A percentile compares a stretch with the other conserved stretches of the same genome.
Evolutionary conservation across 257 asterid genomes (phyloP).

Genomic region (Penstemon barbatus): DNA sequence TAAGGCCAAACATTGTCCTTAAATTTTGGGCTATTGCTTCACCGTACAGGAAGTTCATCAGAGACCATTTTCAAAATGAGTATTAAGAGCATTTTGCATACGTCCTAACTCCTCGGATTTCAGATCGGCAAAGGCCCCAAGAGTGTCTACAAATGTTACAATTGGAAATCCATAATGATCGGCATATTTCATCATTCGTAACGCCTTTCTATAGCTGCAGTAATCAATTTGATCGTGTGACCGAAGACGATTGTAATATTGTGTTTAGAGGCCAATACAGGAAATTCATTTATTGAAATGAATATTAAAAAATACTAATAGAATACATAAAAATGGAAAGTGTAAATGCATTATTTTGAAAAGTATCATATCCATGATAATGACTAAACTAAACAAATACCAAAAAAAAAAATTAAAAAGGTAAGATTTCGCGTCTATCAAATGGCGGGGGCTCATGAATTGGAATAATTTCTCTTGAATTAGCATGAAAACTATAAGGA

Average conservation of each 20-base stretch:
- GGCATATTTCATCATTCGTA: slow-evolving; percentile 88
- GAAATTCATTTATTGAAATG: no score
- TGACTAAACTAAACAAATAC: slow-evolving; percentile 1
- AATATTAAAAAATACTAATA: no score
- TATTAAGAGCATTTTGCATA: slow-evolving; percentile 18
- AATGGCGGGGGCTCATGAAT: background rate
- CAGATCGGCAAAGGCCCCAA: slow-evolving; percentile 93
- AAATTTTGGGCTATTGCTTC: slow-evolving; percentile 59
- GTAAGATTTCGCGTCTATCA: background rate
- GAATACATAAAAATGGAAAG: no score
- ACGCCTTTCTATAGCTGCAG: slow-evolving; percentile 82
- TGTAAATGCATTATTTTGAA: no score
- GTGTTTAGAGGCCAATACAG: no score
- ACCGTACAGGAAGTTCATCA: slow-evolving; percentile 41
- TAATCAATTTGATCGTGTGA: slow-evolving; percentile 8
- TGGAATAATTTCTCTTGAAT: background rate
- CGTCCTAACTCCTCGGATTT: slow-evolving; percentile 83
- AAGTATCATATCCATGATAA: no score
- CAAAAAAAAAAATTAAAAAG: background rate
- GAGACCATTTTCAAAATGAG: background rate
- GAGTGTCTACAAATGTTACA: slow-evolving; percentile 85
- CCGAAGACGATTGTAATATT: no score
- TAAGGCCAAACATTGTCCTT: slow-evolving; percentile 60
- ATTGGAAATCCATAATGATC: slow-evolving; percentile 93
- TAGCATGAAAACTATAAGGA: background rate